Evolutionary conservation across 768 basidiomycete species (phyloP).

Genomic region (Tephrocybe sp.): DNA sequence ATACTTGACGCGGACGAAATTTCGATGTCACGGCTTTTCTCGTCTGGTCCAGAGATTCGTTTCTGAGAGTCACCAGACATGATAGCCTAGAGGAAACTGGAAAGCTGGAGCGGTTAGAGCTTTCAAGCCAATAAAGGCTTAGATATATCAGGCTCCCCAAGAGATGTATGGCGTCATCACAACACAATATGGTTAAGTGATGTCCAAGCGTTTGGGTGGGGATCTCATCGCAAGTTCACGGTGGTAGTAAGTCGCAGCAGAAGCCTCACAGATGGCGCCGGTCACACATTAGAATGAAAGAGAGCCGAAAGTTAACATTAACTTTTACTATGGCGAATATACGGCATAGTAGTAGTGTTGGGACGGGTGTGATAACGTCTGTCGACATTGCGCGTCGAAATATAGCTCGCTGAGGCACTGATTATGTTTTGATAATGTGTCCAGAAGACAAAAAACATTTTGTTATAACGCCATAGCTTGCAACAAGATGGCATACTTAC

Average conservation of each 20-base stretch:
- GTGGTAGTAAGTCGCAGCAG: neutral
- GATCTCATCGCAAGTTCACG: neutral
- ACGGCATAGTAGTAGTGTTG: neutral
- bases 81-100: neutral
- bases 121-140: neutral
- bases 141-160: neutral
- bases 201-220: neutral
- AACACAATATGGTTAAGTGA: conserved; percentile 1
- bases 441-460: neutral
- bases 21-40: conserved; percentile 15
- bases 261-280: neutral
- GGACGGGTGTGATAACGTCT: too few relatives aligned
- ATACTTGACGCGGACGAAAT: conserved; percentile 16
- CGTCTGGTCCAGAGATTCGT: conserved; percentile 4
- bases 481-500: too few relatives aligned
- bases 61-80: conserved; percentile 17
- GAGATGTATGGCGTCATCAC: conserved; percentile 23
- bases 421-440: neutral
- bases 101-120: neutral
- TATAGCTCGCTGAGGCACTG: too few relatives aligned
- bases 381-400: too few relatives aligned
- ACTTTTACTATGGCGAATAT: conserved; percentile 1
- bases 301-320: neutral
- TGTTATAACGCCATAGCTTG: neutral
- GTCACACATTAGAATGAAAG: neutral